Evolutionary conservation across 352 stramenopile genomes (phyloP), one percentile per base, ranked within the genome.

Genomic region (Globisporangium canariense): DNA sequence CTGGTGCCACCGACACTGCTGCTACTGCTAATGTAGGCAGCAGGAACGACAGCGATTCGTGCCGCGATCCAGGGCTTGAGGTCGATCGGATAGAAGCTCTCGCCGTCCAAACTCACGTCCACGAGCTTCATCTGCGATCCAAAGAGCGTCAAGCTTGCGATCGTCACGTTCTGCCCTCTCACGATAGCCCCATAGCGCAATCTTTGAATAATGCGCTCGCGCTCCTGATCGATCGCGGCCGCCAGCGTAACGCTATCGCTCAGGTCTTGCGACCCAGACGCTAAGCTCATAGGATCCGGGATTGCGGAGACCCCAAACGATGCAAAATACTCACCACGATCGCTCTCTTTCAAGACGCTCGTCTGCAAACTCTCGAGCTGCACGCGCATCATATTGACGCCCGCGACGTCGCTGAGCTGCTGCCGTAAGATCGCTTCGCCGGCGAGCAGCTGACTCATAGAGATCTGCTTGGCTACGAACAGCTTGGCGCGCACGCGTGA

Each of bases 281-380:
- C 30, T 10, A 54, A 4, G 53, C 2, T 14, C 9, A 43, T 51
- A 54, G 71, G 61, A 25, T 58, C 40, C 1, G 45, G 28, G 0
- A 78, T 55, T 4, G 68, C 71, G 10, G 71, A 75, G 36, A 78
- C 58, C 36, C 68, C 66, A 16, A 78, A 45, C 4, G 68, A 56
- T 8, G 68, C 51, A 16, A 64, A 51, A 45, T 67, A 75, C 32
- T 63, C 58, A 9, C 58, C 62, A 8, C 60, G 64, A 1, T 61
- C 61, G 3, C 30, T 53, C 18, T 65, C 68, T 14, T 58, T 32
- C 11, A 61, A 32, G 3, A 47, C 65, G 16, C 45, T 71, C 9
- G 71, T 78, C 55, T 78, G 64, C 0, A 78, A n/a, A 45, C 66
- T 75, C 53, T 75, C 71, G 25, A 78, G 13, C 4, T 64, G 18